phyloP scores from a whole-genome alignment of 257 asterid species.

The Lantana camara region DNA sequence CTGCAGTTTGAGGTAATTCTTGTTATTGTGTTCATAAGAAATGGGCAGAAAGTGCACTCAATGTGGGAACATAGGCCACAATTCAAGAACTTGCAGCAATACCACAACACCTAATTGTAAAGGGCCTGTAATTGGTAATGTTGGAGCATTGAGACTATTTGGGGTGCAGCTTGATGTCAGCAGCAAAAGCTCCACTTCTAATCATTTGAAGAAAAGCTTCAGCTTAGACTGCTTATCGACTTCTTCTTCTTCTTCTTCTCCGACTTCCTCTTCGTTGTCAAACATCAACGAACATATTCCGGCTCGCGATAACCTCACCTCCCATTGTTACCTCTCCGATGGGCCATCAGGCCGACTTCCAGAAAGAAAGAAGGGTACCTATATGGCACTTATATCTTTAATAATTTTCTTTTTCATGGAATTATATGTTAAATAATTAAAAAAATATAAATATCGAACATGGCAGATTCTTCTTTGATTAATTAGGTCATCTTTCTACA shows the following conservation, averaged over 20 bases:
- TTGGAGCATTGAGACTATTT: slow-evolving; percentile 55
- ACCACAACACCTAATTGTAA: background rate
- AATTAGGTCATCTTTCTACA: background rate
- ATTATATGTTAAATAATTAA: too few relatives aligned
- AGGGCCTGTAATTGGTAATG: background rate
- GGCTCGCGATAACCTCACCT: slow-evolving; percentile 21
- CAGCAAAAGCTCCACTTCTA: background rate
- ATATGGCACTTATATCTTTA: too few relatives aligned
- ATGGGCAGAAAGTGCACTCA: slow-evolving; percentile 93
- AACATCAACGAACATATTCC: slow-evolving; percentile 32
- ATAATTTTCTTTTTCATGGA: too few relatives aligned
- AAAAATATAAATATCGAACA: too few relatives aligned
- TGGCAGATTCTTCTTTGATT: background rate
- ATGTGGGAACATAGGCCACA: slow-evolving; percentile 87
- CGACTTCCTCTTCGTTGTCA: slow-evolving; percentile 33
- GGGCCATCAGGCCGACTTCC: slow-evolving; percentile 42
- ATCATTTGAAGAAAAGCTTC: slow-evolving; percentile 63
- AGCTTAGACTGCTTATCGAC: slow-evolving; percentile 61
- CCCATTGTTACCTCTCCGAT: slow-evolving; percentile 61
- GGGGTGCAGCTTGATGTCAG: slow-evolving; percentile 67
- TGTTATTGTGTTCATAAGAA: slow-evolving; percentile 24
- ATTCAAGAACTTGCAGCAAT: slow-evolving; percentile 76
- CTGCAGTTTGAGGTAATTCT: slow-evolving; percentile 18
- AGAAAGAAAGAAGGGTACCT: slow-evolving; percentile 69
- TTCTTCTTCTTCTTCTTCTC: slow-evolving; percentile 19